Conservation (phyloP, 2,329 filamentous ascomycete genomes). For the Pyrenophora seminiperda region DNA sequence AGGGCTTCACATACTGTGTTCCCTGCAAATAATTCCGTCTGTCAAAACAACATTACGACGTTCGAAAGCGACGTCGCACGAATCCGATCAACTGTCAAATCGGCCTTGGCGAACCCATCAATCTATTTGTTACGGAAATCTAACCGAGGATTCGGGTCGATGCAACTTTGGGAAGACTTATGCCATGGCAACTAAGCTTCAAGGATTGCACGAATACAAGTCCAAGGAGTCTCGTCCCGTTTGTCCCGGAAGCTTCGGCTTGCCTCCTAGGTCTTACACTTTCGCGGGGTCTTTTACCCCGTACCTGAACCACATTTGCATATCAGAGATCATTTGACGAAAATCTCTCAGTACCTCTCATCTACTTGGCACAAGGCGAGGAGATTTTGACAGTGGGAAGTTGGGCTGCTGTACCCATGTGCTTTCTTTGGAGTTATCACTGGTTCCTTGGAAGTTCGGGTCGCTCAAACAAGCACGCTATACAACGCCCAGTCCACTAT, state of each 20-base stretch:
- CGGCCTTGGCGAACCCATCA: conserved; percentile 12
- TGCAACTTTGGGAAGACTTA: conserved; percentile 30
- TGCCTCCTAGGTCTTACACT: conserved; percentile 11
- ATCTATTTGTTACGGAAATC: conserved; percentile 14
- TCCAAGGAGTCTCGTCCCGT: conserved; percentile 43
- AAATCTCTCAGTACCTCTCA: conserved; percentile 4
- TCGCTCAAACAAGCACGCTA: neutral
- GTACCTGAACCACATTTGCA: conserved; percentile 19
- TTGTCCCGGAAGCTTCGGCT: conserved; percentile 36
- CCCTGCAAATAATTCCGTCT: too few relatives aligned
- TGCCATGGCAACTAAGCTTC: conserved; percentile 24
- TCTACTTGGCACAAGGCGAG: neutral
- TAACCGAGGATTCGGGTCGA: conserved; percentile 29
- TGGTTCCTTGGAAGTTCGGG: neutral
- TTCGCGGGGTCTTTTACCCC: conserved; percentile 7
- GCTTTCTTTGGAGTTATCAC: neutral
- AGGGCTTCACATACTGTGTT: too few relatives aligned
- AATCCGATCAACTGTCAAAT: conserved; percentile 6
- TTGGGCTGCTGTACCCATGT: neutral
- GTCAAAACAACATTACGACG: neutral
- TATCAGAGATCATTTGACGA: conserved; percentile 8
- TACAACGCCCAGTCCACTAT: neutral
- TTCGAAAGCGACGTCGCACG: neutral
- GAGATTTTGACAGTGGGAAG: neutral
- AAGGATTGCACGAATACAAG: conserved; percentile 24